These are phyloP conservation scores for Pilatotrama ljubarskyi DNA, from an alignment of 768 basidiomycete species.

Conservation along the genomic window DNA sequence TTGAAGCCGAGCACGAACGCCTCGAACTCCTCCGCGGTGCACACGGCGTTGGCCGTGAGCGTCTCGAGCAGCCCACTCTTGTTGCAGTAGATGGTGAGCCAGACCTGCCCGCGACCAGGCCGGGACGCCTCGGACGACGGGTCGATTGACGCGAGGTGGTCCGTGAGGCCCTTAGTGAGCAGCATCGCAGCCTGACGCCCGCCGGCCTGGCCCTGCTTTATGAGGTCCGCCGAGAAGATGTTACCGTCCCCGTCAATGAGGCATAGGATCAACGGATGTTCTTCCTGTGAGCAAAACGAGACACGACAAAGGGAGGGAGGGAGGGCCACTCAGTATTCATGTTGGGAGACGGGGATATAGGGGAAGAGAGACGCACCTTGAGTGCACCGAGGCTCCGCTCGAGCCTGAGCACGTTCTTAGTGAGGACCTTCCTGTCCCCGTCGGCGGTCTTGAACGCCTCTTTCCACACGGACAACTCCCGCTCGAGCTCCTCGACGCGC, in stretches of 20 bases:
- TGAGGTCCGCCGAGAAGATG: constrained; percentile 37
- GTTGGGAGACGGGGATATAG: neutral
- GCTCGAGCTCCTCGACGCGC: constrained; percentile 39
- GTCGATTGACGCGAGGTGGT: constrained; percentile 32
- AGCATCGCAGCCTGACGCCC: constrained; percentile 39
- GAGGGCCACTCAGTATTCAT: neutral
- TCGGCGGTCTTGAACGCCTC: constrained; percentile 37
- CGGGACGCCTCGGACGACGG: constrained; percentile 17
- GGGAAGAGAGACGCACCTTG: constrained; percentile 27
- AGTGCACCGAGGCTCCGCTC: constrained; percentile 36
- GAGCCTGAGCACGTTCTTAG: constrained; percentile 31
- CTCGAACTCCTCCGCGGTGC: constrained; percentile 38
- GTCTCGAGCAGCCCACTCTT: constrained; percentile 37
- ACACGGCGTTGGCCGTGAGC: constrained; percentile 30
- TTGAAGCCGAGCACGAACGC: constrained; percentile 41
- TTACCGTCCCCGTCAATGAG: constrained; percentile 44
- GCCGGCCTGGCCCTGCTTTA: constrained; percentile 34
- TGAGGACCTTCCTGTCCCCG: constrained; percentile 33
- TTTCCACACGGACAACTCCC: constrained; percentile 44
- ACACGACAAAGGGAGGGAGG: neutral
- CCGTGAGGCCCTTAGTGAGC: constrained; percentile 38
- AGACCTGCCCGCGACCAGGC: constrained; percentile 34
- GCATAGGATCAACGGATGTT: constrained; percentile 40
- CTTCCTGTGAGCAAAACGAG: constrained; percentile 31
- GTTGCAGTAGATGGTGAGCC: constrained; percentile 42